These are phyloP conservation scores for Wickerhamomyces strasburgensis DNA, from an alignment of 805 yeast genomes.

Conservation along the genomic window DNA sequence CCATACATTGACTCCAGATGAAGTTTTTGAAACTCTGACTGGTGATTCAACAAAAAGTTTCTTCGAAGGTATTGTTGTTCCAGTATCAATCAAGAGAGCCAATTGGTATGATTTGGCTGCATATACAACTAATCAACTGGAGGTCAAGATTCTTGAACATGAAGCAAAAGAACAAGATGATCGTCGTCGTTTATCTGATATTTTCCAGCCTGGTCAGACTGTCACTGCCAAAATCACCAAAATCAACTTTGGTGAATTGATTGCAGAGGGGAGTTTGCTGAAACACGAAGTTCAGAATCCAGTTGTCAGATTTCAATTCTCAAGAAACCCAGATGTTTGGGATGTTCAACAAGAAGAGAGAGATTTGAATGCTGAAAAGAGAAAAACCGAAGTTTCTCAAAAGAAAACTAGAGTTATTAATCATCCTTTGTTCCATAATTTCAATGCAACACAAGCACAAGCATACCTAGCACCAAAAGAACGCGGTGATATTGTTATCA, in stretches of 20 bases:
- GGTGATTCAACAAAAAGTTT: conserved; percentile 76
- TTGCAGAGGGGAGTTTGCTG: conserved; percentile 67
- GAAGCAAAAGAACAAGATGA: conserved; percentile 35
- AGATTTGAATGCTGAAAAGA: conserved; percentile 55
- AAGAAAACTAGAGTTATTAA: conserved; percentile 75
- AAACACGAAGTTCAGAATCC: conserved; percentile 58
- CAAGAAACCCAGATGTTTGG: conserved; percentile 68
- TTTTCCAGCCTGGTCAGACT: conserved; percentile 66
- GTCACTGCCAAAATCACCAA: conserved; percentile 74
- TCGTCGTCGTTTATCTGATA: conserved; percentile 34
- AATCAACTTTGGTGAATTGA: conserved; percentile 69
- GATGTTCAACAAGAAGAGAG: conserved; percentile 67
- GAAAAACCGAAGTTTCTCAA: conserved; percentile 59
- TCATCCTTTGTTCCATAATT: conserved; percentile 85
- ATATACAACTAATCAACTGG: conserved; percentile 55
- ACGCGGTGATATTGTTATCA: conserved; percentile 87
- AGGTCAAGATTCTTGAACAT: conserved; percentile 45
- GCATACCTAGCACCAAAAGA: conserved; percentile 83
- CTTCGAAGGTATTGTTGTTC: conserved; percentile 63
- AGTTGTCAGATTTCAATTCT: conserved; percentile 27
- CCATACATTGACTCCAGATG: conserved; percentile 58
- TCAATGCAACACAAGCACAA: conserved; percentile 85
- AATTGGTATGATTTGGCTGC: conserved; percentile 39
- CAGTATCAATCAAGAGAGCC: conserved; percentile 68
- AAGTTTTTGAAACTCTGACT: conserved; percentile 83